phyloP scores from a whole-genome alignment of 345 rosid genomes.

The Arabis hirsuta region DNA sequence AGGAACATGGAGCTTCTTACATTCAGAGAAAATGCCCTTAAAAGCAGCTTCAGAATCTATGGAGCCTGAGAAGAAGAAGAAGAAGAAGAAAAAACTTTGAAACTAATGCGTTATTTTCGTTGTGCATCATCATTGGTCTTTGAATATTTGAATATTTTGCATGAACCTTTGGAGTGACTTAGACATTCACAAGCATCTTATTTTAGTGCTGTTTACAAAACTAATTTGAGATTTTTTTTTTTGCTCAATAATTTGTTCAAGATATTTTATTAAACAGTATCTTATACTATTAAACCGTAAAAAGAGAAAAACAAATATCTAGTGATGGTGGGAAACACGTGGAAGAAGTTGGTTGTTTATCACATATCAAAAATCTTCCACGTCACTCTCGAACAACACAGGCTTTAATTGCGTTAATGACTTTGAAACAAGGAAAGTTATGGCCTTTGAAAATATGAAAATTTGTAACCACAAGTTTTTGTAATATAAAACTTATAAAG shows the following conservation, averaged over 20 bases:
- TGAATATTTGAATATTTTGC: background rate
- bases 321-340: background rate
- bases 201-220: background rate
- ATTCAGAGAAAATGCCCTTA: conserved; percentile 96
- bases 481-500: background rate
- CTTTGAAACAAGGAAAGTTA: no score
- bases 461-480: background rate
- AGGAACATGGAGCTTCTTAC: conserved; percentile 96
- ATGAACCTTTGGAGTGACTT: background rate
- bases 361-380: background rate
- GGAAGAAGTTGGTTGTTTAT: background rate
- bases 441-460: no score
- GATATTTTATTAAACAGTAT: no score
- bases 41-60: conserved; percentile 28
- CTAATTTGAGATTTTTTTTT: background rate
- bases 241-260: background rate
- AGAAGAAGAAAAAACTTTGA: conserved; percentile 19
- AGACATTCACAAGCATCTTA: background rate
- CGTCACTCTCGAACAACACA: background rate
- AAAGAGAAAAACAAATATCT: no score
- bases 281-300: no score
- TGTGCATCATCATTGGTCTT: background rate
- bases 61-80: conserved; percentile 13
- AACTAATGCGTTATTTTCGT: conserved; percentile 27
- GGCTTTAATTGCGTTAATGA: no score